Base-by-base conservation (phyloP, 2,329 filamentous ascomycete genomes). In the Fusarium torreyae region DNA sequence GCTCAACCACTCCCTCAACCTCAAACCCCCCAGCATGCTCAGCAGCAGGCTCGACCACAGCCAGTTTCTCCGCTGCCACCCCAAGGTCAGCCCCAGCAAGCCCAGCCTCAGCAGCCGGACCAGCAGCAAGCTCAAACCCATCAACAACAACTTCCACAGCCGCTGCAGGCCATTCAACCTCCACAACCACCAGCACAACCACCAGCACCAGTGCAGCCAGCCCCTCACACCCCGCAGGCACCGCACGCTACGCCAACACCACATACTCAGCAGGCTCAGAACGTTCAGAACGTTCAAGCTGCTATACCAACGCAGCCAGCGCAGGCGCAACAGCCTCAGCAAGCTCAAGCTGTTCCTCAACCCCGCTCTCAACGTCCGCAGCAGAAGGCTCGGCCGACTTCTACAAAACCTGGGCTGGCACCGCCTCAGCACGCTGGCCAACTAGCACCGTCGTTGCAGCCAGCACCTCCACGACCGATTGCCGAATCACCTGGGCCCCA, bases 351-450 rank as follows among this genome's bases (percentile, higher is more conserved):
- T 40, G 45, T 62, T 10, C 63, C 70, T 49, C 62, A 69, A 6
- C 54, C 57, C 42, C 66, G 68, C 26, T 63, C 70, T 42, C 62
- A 72, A 51, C 59, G 67, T 33, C 61, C 63, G 31, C 68, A 71
- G 15, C 68, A 56, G 49, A 74, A 74, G 48, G 64, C 70, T 17
- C 73, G 76, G 9, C 66, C 72, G 14, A 44, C 70, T 20, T 40
- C 74, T 20, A 64, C 66, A 38, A 80, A 79, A 20, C 75, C 76
- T 34, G 75, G 77, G 6, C 71, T 79, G 42, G 76, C 76, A 20
- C 77, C 77, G 20, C 77, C 80, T 44, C 82, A 82, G 53, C 66
- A 74, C 50, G 65, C 77, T 31, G 76, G 77, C 3, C 80, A 83
- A 34, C 66, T 78, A 51, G 76, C 77, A 14, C 74, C 80, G 7